Evolutionary conservation across 1,139 yeast species (phyloP).

Genomic region (Debaryomycetaceae sp.): DNA sequence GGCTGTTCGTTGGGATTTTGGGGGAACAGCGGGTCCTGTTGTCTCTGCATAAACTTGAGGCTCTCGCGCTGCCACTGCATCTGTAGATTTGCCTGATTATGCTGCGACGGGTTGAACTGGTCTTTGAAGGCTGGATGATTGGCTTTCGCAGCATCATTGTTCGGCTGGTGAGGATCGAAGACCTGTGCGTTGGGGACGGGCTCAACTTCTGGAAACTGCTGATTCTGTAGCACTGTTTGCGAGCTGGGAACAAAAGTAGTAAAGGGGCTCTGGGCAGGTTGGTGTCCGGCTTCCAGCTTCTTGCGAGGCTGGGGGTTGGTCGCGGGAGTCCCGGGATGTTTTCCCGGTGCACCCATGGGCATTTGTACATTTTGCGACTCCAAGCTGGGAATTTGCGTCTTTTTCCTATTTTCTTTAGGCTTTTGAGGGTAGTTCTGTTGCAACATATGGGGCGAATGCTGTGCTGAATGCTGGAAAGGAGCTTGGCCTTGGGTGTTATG

Average conservation of each 20-base stretch:
- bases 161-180: neutral
- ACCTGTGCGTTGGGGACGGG: neutral
- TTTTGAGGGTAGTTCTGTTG: neutral
- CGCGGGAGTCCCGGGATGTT: neutral
- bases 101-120: conserved; percentile 10
- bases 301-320: neutral
- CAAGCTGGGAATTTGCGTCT: neutral
- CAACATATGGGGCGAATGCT: neutral
- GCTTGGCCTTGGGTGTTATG: neutral
- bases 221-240: neutral
- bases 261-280: neutral
- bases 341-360: conserved; percentile 9
- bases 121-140: neutral
- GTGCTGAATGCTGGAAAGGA: neutral
- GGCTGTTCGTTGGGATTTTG: neutral
- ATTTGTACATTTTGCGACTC: conserved; percentile 3
- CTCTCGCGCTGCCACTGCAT: conserved; percentile 16
- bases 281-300: neutral
- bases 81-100: conserved; percentile 17
- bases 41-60: conserved; percentile 10
- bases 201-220: neutral
- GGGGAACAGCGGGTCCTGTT: conserved; percentile 2
- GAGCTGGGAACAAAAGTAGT: neutral
- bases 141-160: conserved; percentile 10
- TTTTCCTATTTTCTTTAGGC: neutral